Evolutionary conservation across 2,329 filamentous ascomycete species (phyloP).

Genomic region (Didymellaceae sp.): DNA sequence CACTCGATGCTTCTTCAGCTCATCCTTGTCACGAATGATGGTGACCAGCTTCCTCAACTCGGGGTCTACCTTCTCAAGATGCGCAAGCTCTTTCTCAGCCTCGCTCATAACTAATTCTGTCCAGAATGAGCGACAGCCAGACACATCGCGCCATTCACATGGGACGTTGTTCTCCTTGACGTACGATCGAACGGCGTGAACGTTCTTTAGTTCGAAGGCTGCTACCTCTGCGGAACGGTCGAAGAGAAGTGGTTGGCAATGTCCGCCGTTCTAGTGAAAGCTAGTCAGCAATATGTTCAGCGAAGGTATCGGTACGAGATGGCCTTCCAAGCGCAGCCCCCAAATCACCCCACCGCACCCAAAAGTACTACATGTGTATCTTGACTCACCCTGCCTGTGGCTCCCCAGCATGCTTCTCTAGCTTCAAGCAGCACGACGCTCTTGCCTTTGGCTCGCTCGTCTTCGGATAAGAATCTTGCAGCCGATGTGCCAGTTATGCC

Average conservation of each 20-base stretch:
- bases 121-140: constrained; percentile 70
- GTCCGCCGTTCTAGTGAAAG: constrained; percentile 57
- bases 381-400: constrained; percentile 73
- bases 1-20: constrained; percentile 61
- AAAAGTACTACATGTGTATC: too few species aligned
- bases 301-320: too few species aligned
- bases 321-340: not conserved
- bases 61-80: constrained; percentile 60
- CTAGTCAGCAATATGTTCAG: not conserved
- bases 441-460: constrained; percentile 53
- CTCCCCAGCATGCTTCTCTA: constrained; percentile 79
- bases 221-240: constrained; percentile 65
- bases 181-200: constrained; percentile 64
- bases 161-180: constrained; percentile 64
- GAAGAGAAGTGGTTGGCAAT: constrained; percentile 78
- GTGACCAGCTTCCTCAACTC: constrained; percentile 59
- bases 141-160: constrained; percentile 72
- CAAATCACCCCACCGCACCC: too few species aligned
- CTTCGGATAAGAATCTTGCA: constrained; percentile 64
- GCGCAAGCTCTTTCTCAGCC: constrained; percentile 59
- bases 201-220: constrained; percentile 75
- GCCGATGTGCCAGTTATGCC: constrained; percentile 79
- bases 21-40: constrained; percentile 49
- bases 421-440: constrained; percentile 78
- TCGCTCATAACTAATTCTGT: constrained; percentile 61